Evolutionary conservation across 2,329 filamentous ascomycete species (phyloP).

Genomic region (Aspergillus costaricaensis): DNA sequence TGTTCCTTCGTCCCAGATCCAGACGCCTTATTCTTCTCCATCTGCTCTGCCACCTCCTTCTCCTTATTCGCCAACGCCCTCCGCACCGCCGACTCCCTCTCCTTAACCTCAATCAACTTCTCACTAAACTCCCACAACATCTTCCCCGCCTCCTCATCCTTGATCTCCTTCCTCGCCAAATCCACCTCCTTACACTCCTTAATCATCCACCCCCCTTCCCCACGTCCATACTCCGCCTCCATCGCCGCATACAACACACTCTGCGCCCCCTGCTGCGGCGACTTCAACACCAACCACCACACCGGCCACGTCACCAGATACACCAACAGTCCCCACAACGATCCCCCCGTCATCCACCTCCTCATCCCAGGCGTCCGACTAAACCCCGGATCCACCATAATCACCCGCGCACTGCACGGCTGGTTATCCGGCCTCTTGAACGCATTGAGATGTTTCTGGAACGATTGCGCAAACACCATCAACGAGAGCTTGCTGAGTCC

Average conservation of each 20-base stretch:
- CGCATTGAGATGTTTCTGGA: slow-evolving; percentile 85
- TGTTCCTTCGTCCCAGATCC: slow-evolving; percentile 27
- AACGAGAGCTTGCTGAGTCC: slow-evolving; percentile 72
- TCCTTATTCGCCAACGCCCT: slow-evolving; percentile 61
- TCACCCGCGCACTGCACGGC: slow-evolving; percentile 78
- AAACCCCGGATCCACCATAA: slow-evolving; percentile 85
- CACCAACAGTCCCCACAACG: slow-evolving; percentile 72
- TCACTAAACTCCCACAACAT: slow-evolving; percentile 89
- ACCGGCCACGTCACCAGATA: slow-evolving; percentile 79
- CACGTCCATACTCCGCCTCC: slow-evolving; percentile 70
- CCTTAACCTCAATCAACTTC: slow-evolving; percentile 74
- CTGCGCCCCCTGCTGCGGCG: slow-evolving; percentile 78
- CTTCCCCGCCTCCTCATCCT: slow-evolving; percentile 77
- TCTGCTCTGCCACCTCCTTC: slow-evolving; percentile 32
- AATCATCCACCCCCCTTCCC: slow-evolving; percentile 69
- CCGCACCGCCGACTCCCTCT: slow-evolving; percentile 73
- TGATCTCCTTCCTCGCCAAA: slow-evolving; percentile 70
- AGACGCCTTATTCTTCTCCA: slow-evolving; percentile 19
- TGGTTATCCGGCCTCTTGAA: slow-evolving; percentile 82
- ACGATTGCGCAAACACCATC: slow-evolving; percentile 85
- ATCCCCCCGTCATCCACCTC: slow-evolving; percentile 82
- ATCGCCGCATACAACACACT: slow-evolving; percentile 83
- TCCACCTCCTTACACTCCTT: slow-evolving; percentile 85
- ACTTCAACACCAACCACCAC: slow-evolving; percentile 88
- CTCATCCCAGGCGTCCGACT: slow-evolving; percentile 83